Percentiles rank a stretch among this genome's conserved stretches.
Conservation (phyloP, 805 yeast genomes). For the Candida sakaeoensis region DNA sequence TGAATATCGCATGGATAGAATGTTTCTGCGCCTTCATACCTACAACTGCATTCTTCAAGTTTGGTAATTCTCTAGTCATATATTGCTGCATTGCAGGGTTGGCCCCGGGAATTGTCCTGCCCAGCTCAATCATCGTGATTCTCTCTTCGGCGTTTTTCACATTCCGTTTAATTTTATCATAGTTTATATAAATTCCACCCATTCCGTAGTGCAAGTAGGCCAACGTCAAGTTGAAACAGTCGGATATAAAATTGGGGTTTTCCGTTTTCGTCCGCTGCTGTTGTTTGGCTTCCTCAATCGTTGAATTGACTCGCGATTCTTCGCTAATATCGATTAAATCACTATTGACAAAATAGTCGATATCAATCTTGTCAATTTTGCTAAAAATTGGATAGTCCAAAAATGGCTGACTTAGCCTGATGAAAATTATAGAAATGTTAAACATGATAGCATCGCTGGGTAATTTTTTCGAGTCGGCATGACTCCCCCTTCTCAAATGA, state of each 20-base stretch:
- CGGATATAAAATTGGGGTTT: conserved; percentile 77
- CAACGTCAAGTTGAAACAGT: conserved; percentile 76
- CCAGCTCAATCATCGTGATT: conserved; percentile 42
- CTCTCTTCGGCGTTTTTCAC: conserved; percentile 48
- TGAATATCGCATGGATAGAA: conserved; percentile 61
- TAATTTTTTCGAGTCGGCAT: conserved; percentile 61
- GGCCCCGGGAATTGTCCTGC: conserved; percentile 22
- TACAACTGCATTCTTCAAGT: conserved; percentile 36
- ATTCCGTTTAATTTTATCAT: conserved; percentile 50
- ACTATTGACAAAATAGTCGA: conserved; percentile 57
- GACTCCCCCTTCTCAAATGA: conserved; percentile 84
- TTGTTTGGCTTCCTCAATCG: conserved; percentile 63
- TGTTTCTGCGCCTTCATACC: conserved; percentile 43
- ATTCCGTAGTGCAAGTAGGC: conserved; percentile 85
- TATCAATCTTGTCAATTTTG: conserved; percentile 75
- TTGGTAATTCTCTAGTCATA: conserved; percentile 43
- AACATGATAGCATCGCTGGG: conserved; percentile 81
- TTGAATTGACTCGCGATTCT: conserved; percentile 81
- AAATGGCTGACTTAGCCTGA: conserved; percentile 80
- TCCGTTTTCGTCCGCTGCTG: conserved; percentile 41
- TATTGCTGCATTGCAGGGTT: conserved; percentile 23
- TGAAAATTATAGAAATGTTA: conserved; percentile 64
- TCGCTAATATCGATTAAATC: conserved; percentile 63
- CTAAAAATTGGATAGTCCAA: conserved; percentile 55
- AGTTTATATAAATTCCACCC: conserved; percentile 65